Conservation (phyloP, 805 yeast genomes). For the Blastobotrys peoriensis region DNA sequence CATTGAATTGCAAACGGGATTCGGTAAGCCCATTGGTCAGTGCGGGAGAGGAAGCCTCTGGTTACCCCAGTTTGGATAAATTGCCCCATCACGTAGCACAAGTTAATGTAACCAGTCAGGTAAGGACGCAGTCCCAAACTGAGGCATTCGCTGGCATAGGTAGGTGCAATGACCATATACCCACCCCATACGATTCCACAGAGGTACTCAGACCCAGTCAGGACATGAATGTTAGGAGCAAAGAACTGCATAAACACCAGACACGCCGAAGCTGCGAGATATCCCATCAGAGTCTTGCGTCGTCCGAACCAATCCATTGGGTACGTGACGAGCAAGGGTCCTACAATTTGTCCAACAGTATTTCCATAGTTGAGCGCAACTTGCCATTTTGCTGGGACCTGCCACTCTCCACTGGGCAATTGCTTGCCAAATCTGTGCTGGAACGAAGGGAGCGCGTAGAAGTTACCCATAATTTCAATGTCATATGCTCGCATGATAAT, state of each 20-base stretch:
- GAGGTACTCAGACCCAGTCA: slow-evolving; percentile 33
- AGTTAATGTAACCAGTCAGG: slow-evolving; percentile 45
- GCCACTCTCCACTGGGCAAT: slow-evolving; percentile 10
- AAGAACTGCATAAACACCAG: slow-evolving; percentile 43
- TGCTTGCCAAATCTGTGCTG: slow-evolving; percentile 35
- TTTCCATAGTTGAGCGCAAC: slow-evolving; percentile 17
- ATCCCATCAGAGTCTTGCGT: slow-evolving; percentile 35
- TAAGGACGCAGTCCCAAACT: slow-evolving; percentile 44
- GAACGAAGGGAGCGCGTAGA: slow-evolving; percentile 42
- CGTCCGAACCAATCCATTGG: slow-evolving; percentile 41
- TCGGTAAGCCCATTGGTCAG: slow-evolving; percentile 37
- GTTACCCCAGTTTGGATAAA: slow-evolving; percentile 47
- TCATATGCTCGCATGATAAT: slow-evolving; percentile 46
- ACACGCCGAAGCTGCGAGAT: slow-evolving; percentile 29
- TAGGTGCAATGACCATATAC: slow-evolving; percentile 41
- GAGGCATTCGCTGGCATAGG: slow-evolving; percentile 50
- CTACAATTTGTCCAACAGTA: slow-evolving; percentile 38
- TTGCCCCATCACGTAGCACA: slow-evolving; percentile 54
- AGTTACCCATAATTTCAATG: slow-evolving; percentile 33
- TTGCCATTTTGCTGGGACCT: slow-evolving; percentile 19
- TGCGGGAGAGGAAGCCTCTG: slow-evolving; percentile 28
- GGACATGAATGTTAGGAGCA: slow-evolving; percentile 32
- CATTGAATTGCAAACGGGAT: slow-evolving; percentile 55
- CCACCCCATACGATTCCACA: slow-evolving; percentile 44
- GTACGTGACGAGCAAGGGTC: slow-evolving; percentile 39